Conservation (phyloP, 2,329 filamentous ascomycete species). For the Chrysoporthe cubensis region DNA sequence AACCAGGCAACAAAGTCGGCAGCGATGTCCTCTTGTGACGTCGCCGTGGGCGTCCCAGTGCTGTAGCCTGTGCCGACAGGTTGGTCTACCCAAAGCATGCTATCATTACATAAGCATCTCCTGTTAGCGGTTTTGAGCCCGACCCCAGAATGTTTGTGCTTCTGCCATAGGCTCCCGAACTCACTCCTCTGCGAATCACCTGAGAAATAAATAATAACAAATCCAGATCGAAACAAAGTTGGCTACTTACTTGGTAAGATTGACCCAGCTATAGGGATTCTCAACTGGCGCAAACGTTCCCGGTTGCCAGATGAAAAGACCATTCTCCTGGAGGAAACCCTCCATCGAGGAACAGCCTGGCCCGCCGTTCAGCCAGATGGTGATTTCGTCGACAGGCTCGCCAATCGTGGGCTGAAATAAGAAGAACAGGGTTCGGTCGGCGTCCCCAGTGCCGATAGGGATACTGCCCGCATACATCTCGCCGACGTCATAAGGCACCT, state of each 20-base stretch:
- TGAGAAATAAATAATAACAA: not conserved
- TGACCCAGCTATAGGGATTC: conserved; percentile 22
- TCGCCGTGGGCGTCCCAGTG: conserved; percentile 7
- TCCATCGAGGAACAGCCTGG: conserved; percentile 21
- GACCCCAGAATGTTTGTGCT: no score
- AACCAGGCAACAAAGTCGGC: conserved; percentile 15
- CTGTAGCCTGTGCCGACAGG: conserved; percentile 13
- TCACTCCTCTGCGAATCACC: not conserved
- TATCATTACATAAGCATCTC: not conserved
- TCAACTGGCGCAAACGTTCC: conserved; percentile 16
- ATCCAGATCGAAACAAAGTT: not conserved
- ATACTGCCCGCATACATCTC: conserved; percentile 19
- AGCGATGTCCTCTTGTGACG: conserved; percentile 14
- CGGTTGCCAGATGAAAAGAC: conserved; percentile 10
- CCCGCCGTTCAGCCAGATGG: conserved; percentile 24
- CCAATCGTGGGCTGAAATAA: conserved; percentile 16
- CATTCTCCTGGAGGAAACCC: conserved; percentile 21
- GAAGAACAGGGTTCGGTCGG: conserved; percentile 12
- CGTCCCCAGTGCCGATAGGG: conserved; percentile 3
- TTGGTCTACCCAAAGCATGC: conserved; percentile 17
- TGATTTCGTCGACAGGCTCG: conserved; percentile 16
- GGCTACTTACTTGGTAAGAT: conserved; percentile 12
- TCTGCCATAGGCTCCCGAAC: not conserved
- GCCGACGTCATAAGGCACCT: conserved; percentile 21
- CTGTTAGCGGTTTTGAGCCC: not conserved